Conservation (phyloP, 805 yeast species). For the Kregervanrija delftensis region DNA sequence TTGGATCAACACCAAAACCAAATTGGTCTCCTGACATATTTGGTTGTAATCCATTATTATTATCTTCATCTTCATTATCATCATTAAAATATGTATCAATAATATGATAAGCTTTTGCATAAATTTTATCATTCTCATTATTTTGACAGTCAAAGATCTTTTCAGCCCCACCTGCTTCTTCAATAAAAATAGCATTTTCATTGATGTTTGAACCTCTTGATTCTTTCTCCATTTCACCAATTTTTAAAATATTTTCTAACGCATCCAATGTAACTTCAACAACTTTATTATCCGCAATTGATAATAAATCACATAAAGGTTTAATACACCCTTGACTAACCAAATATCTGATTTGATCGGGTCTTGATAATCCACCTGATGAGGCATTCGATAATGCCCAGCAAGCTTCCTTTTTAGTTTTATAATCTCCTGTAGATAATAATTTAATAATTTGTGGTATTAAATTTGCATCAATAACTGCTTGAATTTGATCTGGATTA, state of each 20-base stretch:
- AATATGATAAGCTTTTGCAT: conserved; percentile 82
- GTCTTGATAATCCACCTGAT: conserved; percentile 86
- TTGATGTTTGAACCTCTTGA: conserved; percentile 61
- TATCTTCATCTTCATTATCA: conserved; percentile 51
- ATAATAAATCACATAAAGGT: conserved; percentile 89
- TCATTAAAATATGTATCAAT: conserved; percentile 92
- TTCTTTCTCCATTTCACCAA: conserved; percentile 91
- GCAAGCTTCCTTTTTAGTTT: conserved; percentile 97
- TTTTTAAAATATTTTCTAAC: conserved; percentile 83
- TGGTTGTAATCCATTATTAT: conserved; percentile 63
- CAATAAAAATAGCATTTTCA: conserved; percentile 85
- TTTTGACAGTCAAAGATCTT: conserved; percentile 89
- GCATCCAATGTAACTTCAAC: conserved; percentile 95
- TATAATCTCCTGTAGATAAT: conserved; percentile 77
- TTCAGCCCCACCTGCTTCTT: conserved; percentile 98
- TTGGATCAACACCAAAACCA: conserved; percentile 73
- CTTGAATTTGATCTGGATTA: conserved; percentile 89
- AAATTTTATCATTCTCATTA: conserved; percentile 86
- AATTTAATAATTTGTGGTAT: conserved; percentile 85
- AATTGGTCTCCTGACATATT: conserved; percentile 71
- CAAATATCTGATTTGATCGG: conserved; percentile 88
- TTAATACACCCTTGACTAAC: conserved; percentile 95
- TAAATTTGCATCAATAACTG: conserved; percentile 90
- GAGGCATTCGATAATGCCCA: conserved; percentile 99
- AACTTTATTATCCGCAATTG: conserved; percentile 83